A percentile compares a stretch with the other conserved stretches of the same genome.
Conservation (phyloP, 2,329 filamentous ascomycete genomes). For the Hymenotorrendiella dingleyae region DNA sequence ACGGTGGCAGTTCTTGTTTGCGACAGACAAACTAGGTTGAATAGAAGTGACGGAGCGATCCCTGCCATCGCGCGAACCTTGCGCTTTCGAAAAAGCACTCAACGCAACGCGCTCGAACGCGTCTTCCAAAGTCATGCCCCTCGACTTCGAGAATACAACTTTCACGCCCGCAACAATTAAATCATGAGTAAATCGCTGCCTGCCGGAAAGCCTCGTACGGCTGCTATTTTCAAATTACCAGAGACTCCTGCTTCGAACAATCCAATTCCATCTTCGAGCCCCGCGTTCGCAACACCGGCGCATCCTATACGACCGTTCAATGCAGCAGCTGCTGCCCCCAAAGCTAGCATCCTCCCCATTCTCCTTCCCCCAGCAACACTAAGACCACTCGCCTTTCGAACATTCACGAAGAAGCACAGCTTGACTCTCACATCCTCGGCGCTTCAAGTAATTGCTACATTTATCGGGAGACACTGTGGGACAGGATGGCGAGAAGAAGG, state of each 20-base stretch:
- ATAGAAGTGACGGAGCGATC: not conserved
- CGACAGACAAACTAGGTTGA: slow-evolving; percentile 8
- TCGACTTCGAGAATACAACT: not conserved
- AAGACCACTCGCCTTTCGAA: slow-evolving; percentile 85
- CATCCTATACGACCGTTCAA: slow-evolving; percentile 66
- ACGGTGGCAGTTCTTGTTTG: slow-evolving; percentile 5
- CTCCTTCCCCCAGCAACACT: slow-evolving; percentile 81
- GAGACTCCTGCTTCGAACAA: slow-evolving; percentile 35
- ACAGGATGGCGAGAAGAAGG: slow-evolving; percentile 96
- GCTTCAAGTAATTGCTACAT: slow-evolving; percentile 75
- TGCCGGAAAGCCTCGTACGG: slow-evolving; percentile 20
- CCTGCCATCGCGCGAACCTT: slow-evolving; percentile 6
- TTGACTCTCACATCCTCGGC: slow-evolving; percentile 85
- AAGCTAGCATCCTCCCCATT: slow-evolving; percentile 67
- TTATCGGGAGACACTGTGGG: slow-evolving; percentile 90
- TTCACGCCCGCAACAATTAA: too few species aligned
- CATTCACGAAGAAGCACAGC: slow-evolving; percentile 96
- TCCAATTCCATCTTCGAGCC: slow-evolving; percentile 78
- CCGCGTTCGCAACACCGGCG: slow-evolving; percentile 80
- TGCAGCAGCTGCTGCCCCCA: slow-evolving; percentile 17
- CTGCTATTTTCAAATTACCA: slow-evolving; percentile 25
- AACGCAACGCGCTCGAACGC: slow-evolving; percentile 16
- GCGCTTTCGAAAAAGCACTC: too few species aligned
- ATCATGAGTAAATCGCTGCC: slow-evolving; percentile 27
- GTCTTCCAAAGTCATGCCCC: slow-evolving; percentile 5